These are phyloP conservation scores for Telopea speciosissima DNA, from an alignment of 177 flowering plant genomes.

Conservation along the genomic window DNA sequence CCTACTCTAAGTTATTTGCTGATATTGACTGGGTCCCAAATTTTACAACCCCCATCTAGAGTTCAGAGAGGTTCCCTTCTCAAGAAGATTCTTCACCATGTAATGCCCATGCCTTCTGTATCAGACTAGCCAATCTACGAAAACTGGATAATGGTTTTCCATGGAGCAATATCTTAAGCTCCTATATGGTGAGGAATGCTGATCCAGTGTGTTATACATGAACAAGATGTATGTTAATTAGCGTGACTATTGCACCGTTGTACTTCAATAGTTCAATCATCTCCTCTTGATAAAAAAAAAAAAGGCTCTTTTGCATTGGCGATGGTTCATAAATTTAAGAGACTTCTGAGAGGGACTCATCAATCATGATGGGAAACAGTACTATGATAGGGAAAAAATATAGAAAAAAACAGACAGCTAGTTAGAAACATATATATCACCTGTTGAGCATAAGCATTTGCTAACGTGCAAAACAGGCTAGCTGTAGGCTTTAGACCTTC, in stretches of 20 bases:
- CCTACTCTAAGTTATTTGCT: too few species aligned
- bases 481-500: slow-evolving; percentile 56
- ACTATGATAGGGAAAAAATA: neutral
- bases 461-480: slow-evolving; percentile 56
- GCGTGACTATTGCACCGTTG: neutral
- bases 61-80: too few species aligned
- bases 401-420: neutral
- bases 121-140: neutral
- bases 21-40: too few species aligned
- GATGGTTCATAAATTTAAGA: neutral
- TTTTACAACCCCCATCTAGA: too few species aligned
- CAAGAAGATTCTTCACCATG: too few species aligned
- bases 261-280: too few species aligned
- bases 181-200: neutral
- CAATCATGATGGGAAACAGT: neutral
- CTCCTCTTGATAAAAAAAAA: too few species aligned
- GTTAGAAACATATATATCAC: slow-evolving; percentile 19
- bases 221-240: neutral
- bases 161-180: neutral
- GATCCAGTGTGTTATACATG: neutral
- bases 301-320: neutral
- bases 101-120: neutral
- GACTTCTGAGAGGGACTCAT: neutral
- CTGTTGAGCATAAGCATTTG: slow-evolving; percentile 91
- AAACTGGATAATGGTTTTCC: neutral